phyloP scores from a whole-genome alignment of 805 yeast genomes.

The Metschnikowia lochheadii region DNA sequence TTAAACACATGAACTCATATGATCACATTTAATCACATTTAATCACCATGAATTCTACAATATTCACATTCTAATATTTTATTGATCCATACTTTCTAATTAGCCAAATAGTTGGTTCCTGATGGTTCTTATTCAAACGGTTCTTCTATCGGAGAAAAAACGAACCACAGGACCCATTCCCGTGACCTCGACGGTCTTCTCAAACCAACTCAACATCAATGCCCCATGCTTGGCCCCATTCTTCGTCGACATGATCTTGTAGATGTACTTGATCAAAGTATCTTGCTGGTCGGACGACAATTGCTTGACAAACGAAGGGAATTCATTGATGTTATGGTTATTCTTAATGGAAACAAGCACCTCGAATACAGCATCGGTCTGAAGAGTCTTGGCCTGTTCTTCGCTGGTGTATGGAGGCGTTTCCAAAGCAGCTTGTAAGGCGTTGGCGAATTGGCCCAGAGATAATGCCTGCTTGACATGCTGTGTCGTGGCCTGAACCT shows the following conservation, averaged over 20 bases:
- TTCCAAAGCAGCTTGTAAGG: constrained; percentile 58
- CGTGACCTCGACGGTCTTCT: constrained; percentile 74
- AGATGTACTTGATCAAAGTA: constrained; percentile 75
- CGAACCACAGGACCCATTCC: constrained; percentile 90
- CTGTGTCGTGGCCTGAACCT: constrained; percentile 50
- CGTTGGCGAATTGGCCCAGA: constrained; percentile 67
- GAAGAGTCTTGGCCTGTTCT: constrained; percentile 46
- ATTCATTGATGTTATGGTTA: constrained; percentile 64
- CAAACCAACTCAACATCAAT: constrained; percentile 83
- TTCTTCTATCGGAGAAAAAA: constrained; percentile 79
- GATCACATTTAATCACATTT: too few relatives aligned
- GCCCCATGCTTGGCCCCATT: constrained; percentile 87
- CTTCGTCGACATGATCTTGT: constrained; percentile 75
- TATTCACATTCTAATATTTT: too few relatives aligned
- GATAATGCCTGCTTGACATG: constrained; percentile 61
- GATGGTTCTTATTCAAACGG: constrained; percentile 41
- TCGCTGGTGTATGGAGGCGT: constrained; percentile 83
- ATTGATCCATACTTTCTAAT: neutral
- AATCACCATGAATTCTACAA: too few relatives aligned
- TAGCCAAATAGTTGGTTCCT: neutral
- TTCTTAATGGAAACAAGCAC: constrained; percentile 50
- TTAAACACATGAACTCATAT: too few relatives aligned
- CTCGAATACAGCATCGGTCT: constrained; percentile 55
- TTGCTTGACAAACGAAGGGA: constrained; percentile 53
- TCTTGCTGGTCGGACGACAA: constrained; percentile 67